Conservation (phyloP, 306 rosid species). For the Oemleria cerasiformis region DNA sequence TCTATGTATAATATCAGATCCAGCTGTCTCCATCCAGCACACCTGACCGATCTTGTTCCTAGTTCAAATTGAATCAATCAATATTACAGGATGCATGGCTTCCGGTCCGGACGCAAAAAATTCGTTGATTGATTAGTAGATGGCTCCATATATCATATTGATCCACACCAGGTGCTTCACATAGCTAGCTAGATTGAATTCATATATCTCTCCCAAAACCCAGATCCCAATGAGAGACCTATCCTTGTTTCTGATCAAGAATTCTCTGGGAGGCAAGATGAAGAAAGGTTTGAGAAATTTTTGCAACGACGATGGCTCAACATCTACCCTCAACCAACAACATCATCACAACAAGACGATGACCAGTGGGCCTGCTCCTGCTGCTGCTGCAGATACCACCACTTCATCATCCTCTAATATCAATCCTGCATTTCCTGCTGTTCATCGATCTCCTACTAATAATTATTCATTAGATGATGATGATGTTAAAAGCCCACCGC, state of each 20-base stretch:
- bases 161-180: no score
- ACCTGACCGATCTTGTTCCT: no score
- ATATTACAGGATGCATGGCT: no score
- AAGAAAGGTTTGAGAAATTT: constrained; percentile 69
- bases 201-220: neutral
- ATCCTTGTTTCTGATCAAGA: constrained; percentile 71
- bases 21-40: no score
- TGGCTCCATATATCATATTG: no score
- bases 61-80: no score
- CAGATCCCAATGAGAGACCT: constrained; percentile 40
- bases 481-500: constrained; percentile 27
- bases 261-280: constrained; percentile 73
- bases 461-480: neutral
- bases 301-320: constrained; percentile 60
- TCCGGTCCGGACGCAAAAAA: no score
- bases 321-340: constrained; percentile 69
- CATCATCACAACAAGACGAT: neutral
- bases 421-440: neutral
- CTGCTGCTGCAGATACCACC: neutral
- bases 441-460: neutral
- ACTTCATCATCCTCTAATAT: neutral
- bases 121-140: no score
- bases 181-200: no score
- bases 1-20: no score
- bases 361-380: neutral